Percentiles rank a stretch among this genome's conserved stretches.
phyloP scores from a whole-genome alignment of 495 filamentous ascomycete genomes.

The Xylaria castorea region DNA sequence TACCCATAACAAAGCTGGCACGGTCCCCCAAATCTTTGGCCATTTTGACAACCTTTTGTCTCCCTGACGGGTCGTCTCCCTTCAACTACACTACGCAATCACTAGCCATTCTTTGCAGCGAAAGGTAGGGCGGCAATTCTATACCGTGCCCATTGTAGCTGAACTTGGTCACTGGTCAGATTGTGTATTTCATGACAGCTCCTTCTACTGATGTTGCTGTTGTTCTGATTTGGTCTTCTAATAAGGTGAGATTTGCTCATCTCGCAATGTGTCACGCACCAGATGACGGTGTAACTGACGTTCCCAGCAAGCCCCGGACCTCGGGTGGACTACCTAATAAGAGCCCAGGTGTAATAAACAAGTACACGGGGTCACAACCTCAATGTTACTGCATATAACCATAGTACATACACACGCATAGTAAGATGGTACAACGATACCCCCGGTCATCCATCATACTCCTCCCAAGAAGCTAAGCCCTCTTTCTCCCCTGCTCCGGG shows the following conservation, averaged over 20 bases:
- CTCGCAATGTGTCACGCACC: constrained; percentile 37
- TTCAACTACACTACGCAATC: not conserved
- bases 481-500: not conserved
- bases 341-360: constrained; percentile 12
- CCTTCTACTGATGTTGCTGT: constrained; percentile 31
- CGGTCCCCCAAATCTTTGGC: not conserved
- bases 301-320: constrained; percentile 19
- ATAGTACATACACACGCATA: constrained; percentile 10
- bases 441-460: constrained; percentile 7
- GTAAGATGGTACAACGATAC: constrained; percentile 12
- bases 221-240: constrained; percentile 33
- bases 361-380: not conserved
- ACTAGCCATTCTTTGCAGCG: constrained; percentile 2
- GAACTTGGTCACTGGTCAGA: not conserved
- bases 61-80: not conserved
- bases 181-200: not conserved
- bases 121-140: not conserved
- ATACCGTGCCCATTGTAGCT: not conserved
- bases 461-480: constrained; percentile 10
- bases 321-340: constrained; percentile 10
- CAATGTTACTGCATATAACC: constrained; percentile 17
- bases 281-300: constrained; percentile 31
- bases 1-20: not conserved
- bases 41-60: not conserved
- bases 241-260: constrained; percentile 40